phyloP scores from a whole-genome alignment of 2,329 filamentous ascomycete genomes.

The Corniculantispora saksenae region DNA sequence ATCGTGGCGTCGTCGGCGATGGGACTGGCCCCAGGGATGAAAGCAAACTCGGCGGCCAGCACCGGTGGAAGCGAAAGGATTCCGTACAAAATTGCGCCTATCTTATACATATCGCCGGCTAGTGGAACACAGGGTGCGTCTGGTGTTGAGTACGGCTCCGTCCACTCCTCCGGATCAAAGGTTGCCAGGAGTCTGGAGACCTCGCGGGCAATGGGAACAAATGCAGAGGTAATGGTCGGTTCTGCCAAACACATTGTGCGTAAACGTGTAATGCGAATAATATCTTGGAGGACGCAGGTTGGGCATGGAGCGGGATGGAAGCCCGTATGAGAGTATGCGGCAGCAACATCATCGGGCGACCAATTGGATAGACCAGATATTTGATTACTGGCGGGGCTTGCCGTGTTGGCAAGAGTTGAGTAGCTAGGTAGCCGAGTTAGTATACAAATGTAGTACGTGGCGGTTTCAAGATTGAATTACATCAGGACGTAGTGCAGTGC shows the following conservation, averaged over 20 bases:
- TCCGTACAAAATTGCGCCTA: background rate
- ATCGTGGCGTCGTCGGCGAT: background rate
- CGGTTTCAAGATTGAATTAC: background rate
- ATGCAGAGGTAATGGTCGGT: slow-evolving; percentile 1
- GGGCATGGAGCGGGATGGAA: slow-evolving; percentile 13
- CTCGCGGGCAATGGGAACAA: slow-evolving; percentile 12
- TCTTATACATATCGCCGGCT: slow-evolving; percentile 13
- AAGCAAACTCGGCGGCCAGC: slow-evolving; percentile 6
- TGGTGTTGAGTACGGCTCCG: slow-evolving; percentile 9
- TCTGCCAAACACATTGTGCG: slow-evolving; percentile 9
- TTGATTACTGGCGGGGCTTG: slow-evolving; percentile 12
- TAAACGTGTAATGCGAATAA: slow-evolving; percentile 13
- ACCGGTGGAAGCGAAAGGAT: slow-evolving; percentile 3
- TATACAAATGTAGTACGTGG: background rate
- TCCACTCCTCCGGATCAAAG: slow-evolving; percentile 3
- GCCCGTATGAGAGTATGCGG: slow-evolving; percentile 16
- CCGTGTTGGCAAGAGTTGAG: slow-evolving; percentile 12
- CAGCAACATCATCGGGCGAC: slow-evolving; percentile 9
- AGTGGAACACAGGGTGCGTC: slow-evolving; percentile 9
- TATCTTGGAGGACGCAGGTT: slow-evolving; percentile 13
- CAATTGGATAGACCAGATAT: slow-evolving; percentile 10
- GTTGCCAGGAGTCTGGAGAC: background rate
- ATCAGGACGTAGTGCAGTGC: slow-evolving; percentile 13
- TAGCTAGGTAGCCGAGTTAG: background rate
- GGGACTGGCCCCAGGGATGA: background rate